Conservation (phyloP, 345 rosid species). For the Acer negundo region DNA sequence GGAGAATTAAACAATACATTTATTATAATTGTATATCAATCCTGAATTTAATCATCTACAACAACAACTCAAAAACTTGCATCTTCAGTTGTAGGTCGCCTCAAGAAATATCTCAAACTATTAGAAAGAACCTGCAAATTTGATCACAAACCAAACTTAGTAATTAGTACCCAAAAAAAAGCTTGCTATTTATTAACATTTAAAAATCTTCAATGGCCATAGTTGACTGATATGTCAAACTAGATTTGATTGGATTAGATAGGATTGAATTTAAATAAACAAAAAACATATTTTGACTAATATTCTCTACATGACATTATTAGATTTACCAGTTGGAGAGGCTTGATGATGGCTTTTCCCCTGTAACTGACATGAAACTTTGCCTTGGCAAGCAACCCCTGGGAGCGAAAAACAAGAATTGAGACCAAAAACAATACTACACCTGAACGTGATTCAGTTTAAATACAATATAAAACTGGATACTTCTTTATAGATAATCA, state of each 20-base stretch:
- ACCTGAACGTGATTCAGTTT: not conserved
- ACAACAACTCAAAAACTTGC: conserved; percentile 59
- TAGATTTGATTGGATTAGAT: too few species aligned
- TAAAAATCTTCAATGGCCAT: too few species aligned
- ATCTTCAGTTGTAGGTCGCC: conserved; percentile 80
- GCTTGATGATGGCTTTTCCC: conserved; percentile 80
- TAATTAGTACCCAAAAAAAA: not conserved
- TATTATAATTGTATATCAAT: not conserved
- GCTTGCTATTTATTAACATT: too few species aligned
- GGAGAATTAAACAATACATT: not conserved
- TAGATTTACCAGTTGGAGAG: conserved; percentile 84
- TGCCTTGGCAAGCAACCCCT: conserved; percentile 96
- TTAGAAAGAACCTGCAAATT: conserved; percentile 67
- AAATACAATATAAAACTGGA: not conserved
- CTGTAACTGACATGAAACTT: conserved; percentile 93
- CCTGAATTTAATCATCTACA: not conserved
- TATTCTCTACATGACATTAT: not conserved
- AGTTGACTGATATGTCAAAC: too few species aligned
- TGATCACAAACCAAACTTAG: not conserved
- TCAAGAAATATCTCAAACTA: conserved; percentile 75
- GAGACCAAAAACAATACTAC: not conserved
- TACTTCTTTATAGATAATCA: conserved; percentile 6
- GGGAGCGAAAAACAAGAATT: conserved; percentile 16
- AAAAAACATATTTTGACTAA: too few species aligned
- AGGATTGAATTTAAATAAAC: too few species aligned